A percentile compares a stretch with the other conserved stretches of the same genome.
Evolutionary conservation across 2,329 filamentous ascomycete genomes (phyloP).

Genomic region (Ophiostoma ulmi): DNA sequence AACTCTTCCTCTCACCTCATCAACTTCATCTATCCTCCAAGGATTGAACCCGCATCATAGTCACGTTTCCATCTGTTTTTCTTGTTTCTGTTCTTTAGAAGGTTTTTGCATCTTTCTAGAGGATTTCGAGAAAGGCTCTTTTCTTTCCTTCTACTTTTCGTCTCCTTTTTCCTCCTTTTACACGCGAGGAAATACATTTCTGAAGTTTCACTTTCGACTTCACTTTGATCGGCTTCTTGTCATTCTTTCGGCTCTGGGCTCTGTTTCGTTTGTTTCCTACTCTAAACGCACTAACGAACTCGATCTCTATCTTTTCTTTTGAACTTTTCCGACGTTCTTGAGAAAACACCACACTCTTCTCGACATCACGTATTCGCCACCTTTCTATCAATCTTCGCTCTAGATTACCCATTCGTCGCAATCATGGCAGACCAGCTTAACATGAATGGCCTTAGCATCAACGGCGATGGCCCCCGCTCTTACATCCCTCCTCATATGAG

Average conservation of each 20-base stretch:
- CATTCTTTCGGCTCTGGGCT: conserved; percentile 12
- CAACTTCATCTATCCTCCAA: conserved; percentile 27
- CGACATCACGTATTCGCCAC: background rate
- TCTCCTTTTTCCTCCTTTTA: conserved; percentile 14
- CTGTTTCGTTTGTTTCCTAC: background rate
- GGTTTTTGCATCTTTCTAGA: conserved; percentile 42
- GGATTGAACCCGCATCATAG: conserved; percentile 32
- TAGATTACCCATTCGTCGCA: conserved; percentile 29
- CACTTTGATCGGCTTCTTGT: background rate
- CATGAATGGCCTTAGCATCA: conserved; percentile 68
- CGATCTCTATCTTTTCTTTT: background rate
- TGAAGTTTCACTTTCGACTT: conserved; percentile 9
- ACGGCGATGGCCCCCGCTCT: conserved; percentile 49
- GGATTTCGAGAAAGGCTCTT: conserved; percentile 37
- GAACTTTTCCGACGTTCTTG: background rate
- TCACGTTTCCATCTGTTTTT: conserved; percentile 29
- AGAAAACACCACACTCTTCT: conserved; percentile 24
- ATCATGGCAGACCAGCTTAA: conserved; percentile 81
- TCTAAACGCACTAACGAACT: conserved; percentile 13
- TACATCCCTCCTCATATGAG: conserved; percentile 87
- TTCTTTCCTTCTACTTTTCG: conserved; percentile 27
- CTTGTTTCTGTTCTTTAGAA: conserved; percentile 44
- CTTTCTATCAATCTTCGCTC: background rate
- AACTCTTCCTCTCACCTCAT: conserved; percentile 29
- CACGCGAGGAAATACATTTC: conserved; percentile 1